A percentile compares a stretch with the other conserved stretches of the same genome.
Evolutionary conservation across 1,284 basidiomycete species (phyloP).

Genomic region (Marasmius fiardii): DNA sequence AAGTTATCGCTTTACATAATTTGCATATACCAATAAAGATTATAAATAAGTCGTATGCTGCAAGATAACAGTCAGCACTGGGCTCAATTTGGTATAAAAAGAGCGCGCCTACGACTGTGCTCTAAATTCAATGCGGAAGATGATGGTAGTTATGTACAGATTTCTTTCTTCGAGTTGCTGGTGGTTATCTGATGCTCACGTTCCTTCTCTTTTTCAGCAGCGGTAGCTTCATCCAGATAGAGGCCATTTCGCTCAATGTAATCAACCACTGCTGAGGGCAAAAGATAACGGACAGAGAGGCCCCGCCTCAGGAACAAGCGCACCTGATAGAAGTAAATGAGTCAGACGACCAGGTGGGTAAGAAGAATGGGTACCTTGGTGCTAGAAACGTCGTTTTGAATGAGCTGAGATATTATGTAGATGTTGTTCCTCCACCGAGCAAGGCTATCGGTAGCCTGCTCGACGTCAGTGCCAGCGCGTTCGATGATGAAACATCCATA

Average conservation of each 20-base stretch:
- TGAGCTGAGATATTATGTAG: conserved; percentile 91
- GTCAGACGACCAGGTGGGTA: conserved; percentile 7
- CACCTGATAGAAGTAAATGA: conserved; percentile 31
- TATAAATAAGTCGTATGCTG: too few relatives aligned
- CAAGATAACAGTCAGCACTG: too few relatives aligned
- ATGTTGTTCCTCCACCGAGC: conserved; percentile 88
- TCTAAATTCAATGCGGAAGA: conserved; percentile 2
- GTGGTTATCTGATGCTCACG: conserved; percentile 4
- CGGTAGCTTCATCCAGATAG: conserved; percentile 61
- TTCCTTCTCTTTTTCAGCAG: conserved; percentile 39
- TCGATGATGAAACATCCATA: conserved; percentile 97
- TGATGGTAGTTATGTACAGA: conserved; percentile 1
- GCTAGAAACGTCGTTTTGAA: conserved; percentile 97
- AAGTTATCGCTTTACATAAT: too few relatives aligned
- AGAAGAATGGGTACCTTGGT: conserved; percentile 66
- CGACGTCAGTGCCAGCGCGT: conserved; percentile 90
- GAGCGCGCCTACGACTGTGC: not conserved
- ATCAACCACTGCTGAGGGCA: conserved; percentile 90
- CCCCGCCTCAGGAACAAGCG: conserved; percentile 89
- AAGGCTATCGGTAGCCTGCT: conserved; percentile 73
- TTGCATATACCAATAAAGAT: too few relatives aligned
- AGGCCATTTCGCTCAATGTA: conserved; percentile 87
- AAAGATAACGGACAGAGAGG: conserved; percentile 90
- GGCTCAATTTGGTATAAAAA: too few relatives aligned
- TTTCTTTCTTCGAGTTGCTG: conserved; percentile 7